phyloP scores from a whole-genome alignment of 345 rosid species.

The Clarkia xantiana region DNA sequence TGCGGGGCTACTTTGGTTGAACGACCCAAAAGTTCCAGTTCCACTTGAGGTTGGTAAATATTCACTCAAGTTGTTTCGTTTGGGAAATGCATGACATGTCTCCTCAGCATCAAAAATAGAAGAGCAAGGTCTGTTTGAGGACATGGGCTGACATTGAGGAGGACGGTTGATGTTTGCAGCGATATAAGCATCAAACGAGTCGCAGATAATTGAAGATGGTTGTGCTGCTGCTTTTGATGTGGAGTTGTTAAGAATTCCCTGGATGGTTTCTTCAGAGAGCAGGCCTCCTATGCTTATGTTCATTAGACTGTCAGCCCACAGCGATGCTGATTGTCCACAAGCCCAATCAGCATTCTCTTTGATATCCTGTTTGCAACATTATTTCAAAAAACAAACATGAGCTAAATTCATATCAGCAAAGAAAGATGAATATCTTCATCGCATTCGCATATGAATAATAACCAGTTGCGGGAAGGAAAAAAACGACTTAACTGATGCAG shows the following conservation, averaged over 20 bases:
- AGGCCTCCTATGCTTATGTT: constrained; percentile 74
- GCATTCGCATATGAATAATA: too few relatives aligned
- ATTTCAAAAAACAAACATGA: constrained; percentile 8
- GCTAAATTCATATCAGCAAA: neutral
- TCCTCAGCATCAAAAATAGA: constrained; percentile 91
- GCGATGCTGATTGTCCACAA: constrained; percentile 21
- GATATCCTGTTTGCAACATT: constrained; percentile 27
- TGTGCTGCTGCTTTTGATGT: constrained; percentile 25
- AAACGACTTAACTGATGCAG: too few relatives aligned
- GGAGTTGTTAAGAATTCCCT: constrained; percentile 16
- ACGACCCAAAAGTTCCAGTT: constrained; percentile 13
- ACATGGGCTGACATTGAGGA: constrained; percentile 21
- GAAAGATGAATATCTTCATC: neutral
- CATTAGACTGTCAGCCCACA: constrained; percentile 55
- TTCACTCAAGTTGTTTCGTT: constrained; percentile 13
- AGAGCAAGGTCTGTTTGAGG: constrained; percentile 22
- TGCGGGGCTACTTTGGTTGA: constrained; percentile 14
- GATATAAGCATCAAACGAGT: constrained; percentile 67
- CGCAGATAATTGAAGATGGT: constrained; percentile 43
- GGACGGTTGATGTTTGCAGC: constrained; percentile 20
- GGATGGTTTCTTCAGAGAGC: constrained; percentile 73
- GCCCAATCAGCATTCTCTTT: constrained; percentile 18
- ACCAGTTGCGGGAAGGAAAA: too few relatives aligned
- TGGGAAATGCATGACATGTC: constrained; percentile 73
- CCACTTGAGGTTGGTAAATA: constrained; percentile 16